Base-by-base conservation (phyloP, 1,284 basidiomycete genomes). In the Malassezia sympodialis region DNA sequence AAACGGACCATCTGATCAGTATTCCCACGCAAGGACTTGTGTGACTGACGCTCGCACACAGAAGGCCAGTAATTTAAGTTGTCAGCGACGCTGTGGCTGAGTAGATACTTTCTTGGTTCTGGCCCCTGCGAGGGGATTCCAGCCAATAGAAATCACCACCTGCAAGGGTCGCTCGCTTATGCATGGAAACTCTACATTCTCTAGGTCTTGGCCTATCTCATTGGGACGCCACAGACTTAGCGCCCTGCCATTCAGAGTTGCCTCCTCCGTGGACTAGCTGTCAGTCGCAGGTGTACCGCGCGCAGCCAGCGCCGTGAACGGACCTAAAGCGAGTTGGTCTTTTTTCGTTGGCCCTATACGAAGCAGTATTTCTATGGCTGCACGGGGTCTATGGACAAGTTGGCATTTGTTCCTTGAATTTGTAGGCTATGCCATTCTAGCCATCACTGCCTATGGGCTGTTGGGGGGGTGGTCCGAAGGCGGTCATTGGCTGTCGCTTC, bases 1-100 rank as follows among this genome's bases (percentile, higher is more conserved):
- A 56, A 7, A 37, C 43, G 41, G 17, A 46, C 43, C 54, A 56
- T 56, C 12, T 34, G 14, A 30, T 42, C 11, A 31, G 23, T 14
- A 24, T 24, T 15, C 24, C 11, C 4, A 23, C 19, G 6, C 37
- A 39, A 39, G 37, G 21, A 21, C 37, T 4, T 2, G 15, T 12
- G n/a, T 6, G 1, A 39, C 17, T 39, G 19, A n/a, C 37, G 19
- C 19, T 12, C 3, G 4, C 4, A 19, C 37, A 1, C 19, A 10
- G 7, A 8, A 21, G 37, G 17, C 37, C 19, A 21, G 37, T 12
- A 39, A 39, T 39, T 39, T 39, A 39, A 39, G 37, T 21, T 19
- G 37, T 19, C 19, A 17, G 37, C 19, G 19, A 6, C 17, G 19
- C 12, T 2, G 19, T 21, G 19, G 37, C 19, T 19, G 37, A 12